Base-by-base conservation (phyloP, 2,329 filamentous ascomycete genomes). In the Neurospora sp. region DNA sequence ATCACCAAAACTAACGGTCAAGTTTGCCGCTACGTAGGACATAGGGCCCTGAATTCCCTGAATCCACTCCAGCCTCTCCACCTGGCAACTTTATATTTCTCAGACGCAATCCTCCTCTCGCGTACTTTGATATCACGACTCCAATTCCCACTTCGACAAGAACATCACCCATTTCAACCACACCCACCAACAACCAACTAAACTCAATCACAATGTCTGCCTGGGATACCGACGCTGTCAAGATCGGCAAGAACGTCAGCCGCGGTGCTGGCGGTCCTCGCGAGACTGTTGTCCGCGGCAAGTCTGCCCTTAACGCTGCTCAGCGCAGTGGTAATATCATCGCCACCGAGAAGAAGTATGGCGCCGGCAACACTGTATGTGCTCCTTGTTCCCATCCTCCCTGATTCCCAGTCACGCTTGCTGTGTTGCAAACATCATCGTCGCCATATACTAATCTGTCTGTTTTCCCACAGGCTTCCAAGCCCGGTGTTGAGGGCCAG, bases 271-370 rank as follows among this genome's bases (percentile, higher is more conserved):
- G 82, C 71, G 81, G 80, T 69, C 84, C 88, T 75, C 92, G 93
- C 76, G 93, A 97, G 86, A 96, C 91, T 3, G 94, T 97, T 76
- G 87, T 98, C 79, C 91, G 91, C 80, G 93, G 95, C 79, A 93
- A 92, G 81, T 78, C 83, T 71, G 88, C 93, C 42, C 84, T 99
- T 76, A 99, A 99, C 82, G 95, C 95, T 72, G 96, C 96, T 38
- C 89, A 92, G 82, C 90, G 96, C 73, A 87, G 85, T 72, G 96
- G 96, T 72, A 86, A 87, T 71, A 81, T 96, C 76, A 81, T 97
- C 73, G 86, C 85, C 72, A 97, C 95, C 0, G 95, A 99, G 85
- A 99, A 99, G 92, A 99, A 99, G 81, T 89, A 79, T 79, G 84
- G 87, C 67, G 87, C 88, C 70, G 89, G 90, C 80, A 98, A 98